Base-by-base conservation (phyloP, 768 basidiomycete genomes). In the Inosperma sp. region DNA sequence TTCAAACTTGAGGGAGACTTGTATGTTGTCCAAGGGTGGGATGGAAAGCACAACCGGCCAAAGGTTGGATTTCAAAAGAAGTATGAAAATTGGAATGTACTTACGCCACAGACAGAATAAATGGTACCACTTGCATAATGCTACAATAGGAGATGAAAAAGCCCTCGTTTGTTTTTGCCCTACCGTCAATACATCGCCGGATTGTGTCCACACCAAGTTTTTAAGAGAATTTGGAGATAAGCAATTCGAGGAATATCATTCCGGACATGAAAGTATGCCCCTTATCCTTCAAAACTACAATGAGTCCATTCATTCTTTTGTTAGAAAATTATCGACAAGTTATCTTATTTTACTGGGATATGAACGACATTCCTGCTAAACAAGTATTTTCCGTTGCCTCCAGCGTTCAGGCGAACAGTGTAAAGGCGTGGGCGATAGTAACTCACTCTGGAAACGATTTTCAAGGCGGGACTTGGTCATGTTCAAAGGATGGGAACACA, bases 21-120 rank as follows among this genome's bases (percentile, higher is more conserved):
- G 5, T 59, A 53, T 52, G 52, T 59, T 8, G 55, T 41, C 16
- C 56, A 53, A 29, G 57, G 55, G 4, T 59, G 57, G 57, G 55
- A 23, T 48, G 52, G 49, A 44, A 48, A 21, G 30, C 49, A 34
- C n/a, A 26, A 25, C 10, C 30, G 14, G n/a, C 26, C 35, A 5
- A 59, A 40, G 36, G 55, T 56, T 17, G 7, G 49, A 12, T 7
- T 36, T 30, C 23, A 5, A 13, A 7, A 9, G 4, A 29, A 42
- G 36, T 33, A 30, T 45, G 13, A 12, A n/a, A 7, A 14, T 21
- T 22, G 26, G 9, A 12, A 25, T 10, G 9, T 23, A 44, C 33
- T 26, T 1, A 26, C 22, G 7, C 9, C 41, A 5, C 14, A 25
- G 6, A 39, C 33, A 55, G 54, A 27, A 34, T 7, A 25, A 35